Base-by-base conservation (phyloP, 345 rosid genomes). In the Erysimum cheiranthoides region DNA sequence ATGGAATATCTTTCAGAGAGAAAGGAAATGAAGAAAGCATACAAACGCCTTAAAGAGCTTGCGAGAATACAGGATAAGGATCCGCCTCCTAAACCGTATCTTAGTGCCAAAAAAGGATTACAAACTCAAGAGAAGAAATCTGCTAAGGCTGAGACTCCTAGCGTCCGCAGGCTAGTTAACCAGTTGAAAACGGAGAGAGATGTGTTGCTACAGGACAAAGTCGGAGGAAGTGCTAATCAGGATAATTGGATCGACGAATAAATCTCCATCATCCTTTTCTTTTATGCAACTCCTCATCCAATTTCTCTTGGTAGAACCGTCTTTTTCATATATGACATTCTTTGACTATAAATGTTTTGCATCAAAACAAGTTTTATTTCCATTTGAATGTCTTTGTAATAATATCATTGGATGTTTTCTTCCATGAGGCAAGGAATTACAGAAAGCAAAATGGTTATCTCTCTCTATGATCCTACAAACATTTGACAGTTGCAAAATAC, bases 1-100 rank as follows among this genome's bases (percentile, higher is more conserved):
- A 85, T 83, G 91, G 99, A 92, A 82, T 92, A 89, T 73, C 83
- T 71, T 10, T 64, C 69, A 4, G 97, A 90, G 84, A 86, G 63
- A 72, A 89, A 84, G 75, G 84, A 70, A 9, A 88, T 80, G 81
- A 92, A 86, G 90, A 80, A 73, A 75, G 97, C 99, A 4, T 89
- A 90, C 85, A 42, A 78, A 38, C 85, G 86, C 40, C 52, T 95
- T 82, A 92, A 84, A 76, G 79, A 86, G 81, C 87, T 90, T 51
- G 85, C 92, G 1, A 78, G 71, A 69, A 45, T 84, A 40, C 93
- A 81, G 78, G 93, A 92, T 25, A 95, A 87, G 80, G 76, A 21
- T 28, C 96, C 91, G 25, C 97, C 96, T 38, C 96, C 96, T 27
- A 88, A 87, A 79, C 97, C 97, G 5, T 90, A 83, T 79, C 84